Base-by-base conservation (phyloP, 1,284 basidiomycete species). In the Fomitopsis betulina region DNA sequence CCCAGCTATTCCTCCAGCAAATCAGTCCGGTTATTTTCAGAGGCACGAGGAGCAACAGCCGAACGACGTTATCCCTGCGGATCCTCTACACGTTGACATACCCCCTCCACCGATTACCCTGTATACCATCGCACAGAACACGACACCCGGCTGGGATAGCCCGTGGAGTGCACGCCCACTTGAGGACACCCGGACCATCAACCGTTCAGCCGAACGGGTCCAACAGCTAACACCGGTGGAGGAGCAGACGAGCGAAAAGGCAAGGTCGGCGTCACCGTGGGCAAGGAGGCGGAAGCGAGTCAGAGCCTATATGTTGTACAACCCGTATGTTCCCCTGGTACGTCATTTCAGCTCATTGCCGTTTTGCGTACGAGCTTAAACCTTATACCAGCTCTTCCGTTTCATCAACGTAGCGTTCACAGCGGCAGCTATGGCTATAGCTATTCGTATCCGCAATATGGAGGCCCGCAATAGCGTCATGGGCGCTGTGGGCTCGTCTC, bases 361-460 rank as follows among this genome's bases (percentile, higher is more conserved):
- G 52, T 54, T 54, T 49, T 40, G 64, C 50, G 32, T 57, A 65
- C 61, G 71, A 23, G 68, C 72, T 27, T 64, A 42, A 12, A 5
- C 23, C 37, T 66, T 35, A 32, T 7, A 2, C 68, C 57, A 96
- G 84, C 78, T 96, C 38, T 93, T 94, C 70, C 89, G 94, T 58
- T 79, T 92, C 61, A 81, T 90, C 71, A 96, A 96, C 68, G 85
- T 96, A 58, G 79, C 85, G 2, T 89, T 96, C 65, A 94, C 91
- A 3, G 83, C 88, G 17, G 80, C 86, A 43, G 89, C 92, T 1
- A 81, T 96, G 38, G 94, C 83, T 0, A 78, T 96, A 43, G 92
- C 93, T 2, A 85, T 93, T 61, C 82, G 81, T 54, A 89, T 95
- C 67, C 84, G 90, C 49, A 64, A 73, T 15, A 69, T 80, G 35